Base-by-base conservation (phyloP, 805 yeast species). In the Candida jianshihensis region DNA sequence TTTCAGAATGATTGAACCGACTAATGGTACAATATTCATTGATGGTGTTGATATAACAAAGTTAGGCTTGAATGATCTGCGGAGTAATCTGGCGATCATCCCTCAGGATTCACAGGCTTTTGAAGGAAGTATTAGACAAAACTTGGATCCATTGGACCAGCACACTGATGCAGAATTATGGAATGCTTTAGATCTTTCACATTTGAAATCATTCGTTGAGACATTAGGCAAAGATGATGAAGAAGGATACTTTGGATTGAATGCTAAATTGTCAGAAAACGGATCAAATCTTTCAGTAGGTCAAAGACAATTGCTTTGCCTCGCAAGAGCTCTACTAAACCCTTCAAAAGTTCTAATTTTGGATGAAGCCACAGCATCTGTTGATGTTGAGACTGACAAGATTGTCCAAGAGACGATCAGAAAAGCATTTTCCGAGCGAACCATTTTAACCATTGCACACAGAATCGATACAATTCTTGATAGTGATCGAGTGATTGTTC, bases 51-150 rank as follows among this genome's bases (percentile, higher is more conserved):
- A 81, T 47, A 84, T 85, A 5, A 64, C 75, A 32, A 52, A 65
- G 19, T 72, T 88, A 39, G 96, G 96, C 4, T 65, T 88, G 34
- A 68, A 65, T 43, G 96, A 88, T 53, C 66, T 88, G 50, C 74
- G 97, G 53, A 78, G 78, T 26, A 72, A 75, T 42, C 61, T 88
- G 32, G 81, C 92, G 2, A 89, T 88, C 46, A 88, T 88, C 46
- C 97, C 97, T 2, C 96, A 88, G 59, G 97, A 88, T 58, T 83
- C 96, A 0, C 96, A 89, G 57, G 86, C 86, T 8, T 81, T 89
- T 55, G 85, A 85, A 62, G 96, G 96, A 26, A 72, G 92, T 0
- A 64, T 88, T 11, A 70, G 96, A 49, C 82, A 85, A 33, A 88
- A 88, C 57, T 69, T 90, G 47, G 97, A 90, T 58, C 97, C 97